phyloP scores from a whole-genome alignment of 2,329 filamentous ascomycete species.

The Fusarium sp. region DNA sequence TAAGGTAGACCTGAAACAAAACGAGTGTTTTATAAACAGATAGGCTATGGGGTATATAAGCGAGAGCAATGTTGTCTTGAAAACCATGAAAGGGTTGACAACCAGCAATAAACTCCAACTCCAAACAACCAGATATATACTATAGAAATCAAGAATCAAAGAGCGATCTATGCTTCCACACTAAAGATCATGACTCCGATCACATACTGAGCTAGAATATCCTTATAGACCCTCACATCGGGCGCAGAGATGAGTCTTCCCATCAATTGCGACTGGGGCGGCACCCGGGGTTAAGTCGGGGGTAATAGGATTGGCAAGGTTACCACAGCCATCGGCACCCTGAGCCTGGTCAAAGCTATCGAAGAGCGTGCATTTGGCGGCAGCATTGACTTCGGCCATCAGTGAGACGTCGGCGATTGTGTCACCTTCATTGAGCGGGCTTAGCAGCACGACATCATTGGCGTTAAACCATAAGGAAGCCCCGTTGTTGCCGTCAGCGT shows the following conservation, averaged over 20 bases:
- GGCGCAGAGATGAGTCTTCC: constrained; percentile 1
- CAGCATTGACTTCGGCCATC: constrained; percentile 3
- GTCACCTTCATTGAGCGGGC: constrained; percentile 9
- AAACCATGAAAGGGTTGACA: too few relatives aligned
- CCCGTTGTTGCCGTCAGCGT: constrained; percentile 5
- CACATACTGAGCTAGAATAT: too few relatives aligned
- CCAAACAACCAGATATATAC: too few relatives aligned
- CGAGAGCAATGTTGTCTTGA: too few relatives aligned
- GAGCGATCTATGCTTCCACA: too few relatives aligned
- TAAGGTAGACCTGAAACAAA: too few relatives aligned
- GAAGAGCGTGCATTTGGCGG: constrained; percentile 5
- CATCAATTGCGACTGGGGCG: neutral
- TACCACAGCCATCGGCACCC: constrained; percentile 3
- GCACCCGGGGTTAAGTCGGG: constrained; percentile 1
- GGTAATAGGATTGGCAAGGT: constrained; percentile 10
- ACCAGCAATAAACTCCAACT: too few relatives aligned
- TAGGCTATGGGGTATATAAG: too few relatives aligned
- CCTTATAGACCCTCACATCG: too few relatives aligned
- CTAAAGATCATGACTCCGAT: too few relatives aligned
- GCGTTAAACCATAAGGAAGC: constrained; percentile 2
- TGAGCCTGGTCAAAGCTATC: constrained; percentile 6
- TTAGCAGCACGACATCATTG: constrained; percentile 10
- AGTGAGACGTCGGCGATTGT: constrained; percentile 1
- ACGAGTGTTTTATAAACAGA: too few relatives aligned
- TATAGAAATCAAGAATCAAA: too few relatives aligned